Base-by-base conservation (phyloP, 2,329 filamentous ascomycete genomes). In the Penicillium concentricum region DNA sequence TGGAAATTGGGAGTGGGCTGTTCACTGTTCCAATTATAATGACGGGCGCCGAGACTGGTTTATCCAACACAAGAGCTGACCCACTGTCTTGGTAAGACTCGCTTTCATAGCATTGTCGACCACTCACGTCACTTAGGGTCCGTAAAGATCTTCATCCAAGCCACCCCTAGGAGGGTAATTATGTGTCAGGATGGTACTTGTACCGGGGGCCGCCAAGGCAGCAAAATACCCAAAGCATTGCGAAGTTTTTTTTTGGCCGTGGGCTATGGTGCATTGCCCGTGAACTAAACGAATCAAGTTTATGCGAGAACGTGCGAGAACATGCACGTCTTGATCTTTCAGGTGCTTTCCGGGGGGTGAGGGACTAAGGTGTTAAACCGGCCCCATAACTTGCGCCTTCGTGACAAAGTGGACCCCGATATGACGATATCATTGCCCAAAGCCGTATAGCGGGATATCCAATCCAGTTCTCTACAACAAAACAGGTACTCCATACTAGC, bases 401-500 rank as follows among this genome's bases (percentile, higher is more conserved):
- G 46, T 45, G 13, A 35, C 30, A 10, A 46, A 44, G 56, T 61
- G 58, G 63, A 48, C 2, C 59, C 13, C 4, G 22, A 57, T 26
- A 60, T 62, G 56, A 59, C 55, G 57, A 63, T 62, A 45, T 24
- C 15, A 54, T 42, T 57, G 44, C n/a, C 51, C 48, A 37, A 18
- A 7, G 20, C n/a, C 34, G 32, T 15, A 43, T 55, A 51, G 56
- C 39, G 37, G 46, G 35, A 28, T 22, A 28, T 26, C 34, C 15
- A 18, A 22, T 22, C 5, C 47, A 34, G 13, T 38, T 35, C 12
- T 34, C 18, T 45, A 13, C 37, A 28, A 24, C 15, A 28, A 41
- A 16, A 57, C 7, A 20, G 39, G 30, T 13, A 32, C 30, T 15
- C 12, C 30, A 26, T 32, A n/a, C 30, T 22, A 34, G 54, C 39